Percentiles rank a stretch among this genome's conserved stretches.
These are phyloP conservation scores for Phaeoacremonium minimum DNA, from an alignment of 2,329 filamentous ascomycete species.

Conservation along the genomic window DNA sequence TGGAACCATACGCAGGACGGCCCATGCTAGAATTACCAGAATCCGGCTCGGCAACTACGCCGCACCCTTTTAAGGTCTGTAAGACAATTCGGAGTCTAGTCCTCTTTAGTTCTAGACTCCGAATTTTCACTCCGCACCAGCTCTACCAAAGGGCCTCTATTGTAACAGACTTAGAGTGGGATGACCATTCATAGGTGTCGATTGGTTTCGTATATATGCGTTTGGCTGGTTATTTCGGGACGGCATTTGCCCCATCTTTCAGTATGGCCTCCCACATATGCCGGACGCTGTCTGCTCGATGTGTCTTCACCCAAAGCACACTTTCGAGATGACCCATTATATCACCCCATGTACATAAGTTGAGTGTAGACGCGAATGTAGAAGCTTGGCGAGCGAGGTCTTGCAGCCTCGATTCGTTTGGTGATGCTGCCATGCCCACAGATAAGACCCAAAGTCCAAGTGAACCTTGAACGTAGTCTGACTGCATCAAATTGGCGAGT, in stretches of 20 bases:
- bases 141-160: no score
- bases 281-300: constrained; percentile 15
- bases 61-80: neutral
- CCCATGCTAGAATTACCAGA: no score
- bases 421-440: constrained; percentile 31
- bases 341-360: constrained; percentile 16
- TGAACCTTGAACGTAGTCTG: constrained; percentile 10
- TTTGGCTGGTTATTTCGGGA: no score
- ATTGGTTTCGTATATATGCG: no score
- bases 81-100: constrained; percentile 23
- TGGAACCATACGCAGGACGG: no score
- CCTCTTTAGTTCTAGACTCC: constrained; percentile 14
- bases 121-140: neutral
- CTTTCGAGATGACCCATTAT: constrained; percentile 12
- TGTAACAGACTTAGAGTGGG: no score
- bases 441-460: constrained; percentile 36
- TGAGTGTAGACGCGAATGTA: no score
- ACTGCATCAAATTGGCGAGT: constrained; percentile 17
- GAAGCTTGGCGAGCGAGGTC: constrained; percentile 12
- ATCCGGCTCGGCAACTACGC: no score
- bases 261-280: constrained; percentile 18
- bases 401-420: constrained; percentile 22
- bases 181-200: no score
- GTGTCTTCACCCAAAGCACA: constrained; percentile 23
- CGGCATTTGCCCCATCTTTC: neutral